Percentiles rank a stretch among this genome's conserved stretches.
phyloP scores from a whole-genome alignment of 306 rosid genomes.

The Cercis canadensis region DNA sequence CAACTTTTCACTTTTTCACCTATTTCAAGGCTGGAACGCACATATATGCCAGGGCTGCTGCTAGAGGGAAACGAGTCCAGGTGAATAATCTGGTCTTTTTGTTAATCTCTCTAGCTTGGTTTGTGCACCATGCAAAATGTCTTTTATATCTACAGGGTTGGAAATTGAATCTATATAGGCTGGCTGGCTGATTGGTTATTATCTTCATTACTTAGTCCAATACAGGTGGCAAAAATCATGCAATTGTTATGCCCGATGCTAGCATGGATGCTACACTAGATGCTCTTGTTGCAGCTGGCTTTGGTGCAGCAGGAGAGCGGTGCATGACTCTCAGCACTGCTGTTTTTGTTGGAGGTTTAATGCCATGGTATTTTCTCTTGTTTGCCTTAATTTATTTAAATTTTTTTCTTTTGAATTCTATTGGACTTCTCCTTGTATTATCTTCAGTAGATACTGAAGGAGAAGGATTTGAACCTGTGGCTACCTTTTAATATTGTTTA shows the following conservation, averaged over 20 bases:
- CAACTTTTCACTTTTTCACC: conserved; percentile 24
- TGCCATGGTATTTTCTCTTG: conserved; percentile 51
- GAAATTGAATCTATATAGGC: conserved; percentile 24
- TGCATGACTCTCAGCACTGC: conserved; percentile 63
- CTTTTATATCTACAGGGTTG: conserved; percentile 6
- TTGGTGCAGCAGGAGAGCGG: conserved; percentile 69
- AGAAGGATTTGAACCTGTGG: too few relatives aligned
- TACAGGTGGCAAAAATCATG: conserved; percentile 66
- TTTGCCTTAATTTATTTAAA: conserved; percentile 12
- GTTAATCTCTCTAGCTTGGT: conserved; percentile 18
- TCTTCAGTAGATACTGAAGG: too few relatives aligned
- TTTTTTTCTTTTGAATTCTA: not conserved
- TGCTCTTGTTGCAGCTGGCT: conserved; percentile 65
- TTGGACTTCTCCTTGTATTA: not conserved
- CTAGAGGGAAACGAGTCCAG: conserved; percentile 76
- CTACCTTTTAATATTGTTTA: too few relatives aligned
- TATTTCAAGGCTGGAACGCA: conserved; percentile 63
- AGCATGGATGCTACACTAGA: conserved; percentile 62
- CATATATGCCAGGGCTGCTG: conserved; percentile 69
- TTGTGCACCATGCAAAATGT: conserved; percentile 21
- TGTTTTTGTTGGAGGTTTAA: conserved; percentile 72
- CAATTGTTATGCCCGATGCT: conserved; percentile 81
- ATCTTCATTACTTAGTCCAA: conserved; percentile 53
- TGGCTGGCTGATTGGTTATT: conserved; percentile 36
- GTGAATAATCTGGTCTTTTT: conserved; percentile 37